Evolutionary conservation across 2,329 filamentous ascomycete species (phyloP).

Genomic region (Pseudocercospora macadamiae): DNA sequence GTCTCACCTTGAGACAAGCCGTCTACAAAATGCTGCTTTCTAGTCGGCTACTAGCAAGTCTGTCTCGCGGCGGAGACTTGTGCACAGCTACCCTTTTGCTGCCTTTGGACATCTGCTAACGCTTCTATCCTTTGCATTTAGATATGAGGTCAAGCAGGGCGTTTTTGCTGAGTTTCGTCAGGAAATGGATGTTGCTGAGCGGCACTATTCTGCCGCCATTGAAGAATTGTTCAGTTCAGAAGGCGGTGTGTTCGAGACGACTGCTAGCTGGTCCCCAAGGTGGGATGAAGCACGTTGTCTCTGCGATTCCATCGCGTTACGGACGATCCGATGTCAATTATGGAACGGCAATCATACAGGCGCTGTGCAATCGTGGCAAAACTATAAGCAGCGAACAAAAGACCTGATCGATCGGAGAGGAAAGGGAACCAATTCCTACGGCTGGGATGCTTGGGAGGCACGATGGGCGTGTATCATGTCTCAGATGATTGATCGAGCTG

Average conservation of each 20-base stretch:
- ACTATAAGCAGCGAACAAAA: conserved; percentile 72
- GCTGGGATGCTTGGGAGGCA: conserved; percentile 92
- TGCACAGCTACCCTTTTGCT: no score
- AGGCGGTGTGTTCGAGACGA: conserved; percentile 73
- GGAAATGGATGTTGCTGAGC: conserved; percentile 83
- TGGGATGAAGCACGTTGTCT: conserved; percentile 93
- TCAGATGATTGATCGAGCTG: conserved; percentile 58
- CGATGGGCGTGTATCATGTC: conserved; percentile 68
- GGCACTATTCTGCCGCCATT: conserved; percentile 86
- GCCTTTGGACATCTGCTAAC: no score
- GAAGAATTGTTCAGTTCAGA: conserved; percentile 80
- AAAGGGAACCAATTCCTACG: conserved; percentile 84
- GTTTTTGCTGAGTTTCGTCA: conserved; percentile 91
- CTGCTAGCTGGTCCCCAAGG: conserved; percentile 84
- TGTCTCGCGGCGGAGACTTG: no score
- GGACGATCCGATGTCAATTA: conserved; percentile 78
- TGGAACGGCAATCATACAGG: conserved; percentile 78
- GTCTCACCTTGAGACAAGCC: no score
- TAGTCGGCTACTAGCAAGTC: no score
- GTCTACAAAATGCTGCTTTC: no score
- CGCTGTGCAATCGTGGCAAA: conserved; percentile 78
- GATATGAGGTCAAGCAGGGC: conserved; percentile 92
- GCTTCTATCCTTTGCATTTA: no score
- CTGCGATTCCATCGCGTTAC: conserved; percentile 78
- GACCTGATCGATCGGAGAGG: conserved; percentile 81